Evolutionary conservation across 345 rosid genomes (phyloP), one percentile per base, ranked within the genome.

Genomic region (Ailanthus altissimus): DNA sequence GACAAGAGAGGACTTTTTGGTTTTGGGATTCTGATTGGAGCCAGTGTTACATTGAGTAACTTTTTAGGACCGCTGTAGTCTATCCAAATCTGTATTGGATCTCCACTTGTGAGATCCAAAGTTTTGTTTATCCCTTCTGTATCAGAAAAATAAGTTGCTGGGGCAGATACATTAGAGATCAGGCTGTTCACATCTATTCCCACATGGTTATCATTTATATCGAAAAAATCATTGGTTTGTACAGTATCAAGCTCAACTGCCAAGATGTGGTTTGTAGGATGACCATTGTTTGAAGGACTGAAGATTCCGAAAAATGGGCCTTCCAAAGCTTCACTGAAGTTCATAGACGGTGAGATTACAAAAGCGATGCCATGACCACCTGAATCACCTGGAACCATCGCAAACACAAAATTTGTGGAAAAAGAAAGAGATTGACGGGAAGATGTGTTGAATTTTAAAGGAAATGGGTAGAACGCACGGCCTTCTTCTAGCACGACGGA

Each of bases 1-100:
- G 93, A 91, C 79, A 93, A 64, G 47, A 91, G 89, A 36, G 97
- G 90, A 4, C 0, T 13, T 5, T 12, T 74, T 1, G 94, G 94
- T 54, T 86, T 85, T 0, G 56, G 20, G 4, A 60, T 47, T 12
- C 62, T 64, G 4, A 76, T 10, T 5, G 91, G 88, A 78, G 91
- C 87, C 74, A 89, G 26, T 7, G 90, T 86, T 63, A 93, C 88
- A 66, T 80, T 75, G 14, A 89, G 73, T 56, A 76, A 45, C 81
- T 70, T 84, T 51, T 81, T 75, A 9, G 2, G 11, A 6, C 79
- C 82, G 73, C 81, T 81, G 51, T 92, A 92, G 13, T 90, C 94
- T 43, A 92, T 45, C 92, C 94, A 90, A 3, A 71, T 68, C 51
- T 88, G 91, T 71, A 88, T 84, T 1, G 79, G 80, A 0, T 75